Conservation (phyloP, 108 stramenopile species). For the Aurantiochytrium sp. region DNA sequence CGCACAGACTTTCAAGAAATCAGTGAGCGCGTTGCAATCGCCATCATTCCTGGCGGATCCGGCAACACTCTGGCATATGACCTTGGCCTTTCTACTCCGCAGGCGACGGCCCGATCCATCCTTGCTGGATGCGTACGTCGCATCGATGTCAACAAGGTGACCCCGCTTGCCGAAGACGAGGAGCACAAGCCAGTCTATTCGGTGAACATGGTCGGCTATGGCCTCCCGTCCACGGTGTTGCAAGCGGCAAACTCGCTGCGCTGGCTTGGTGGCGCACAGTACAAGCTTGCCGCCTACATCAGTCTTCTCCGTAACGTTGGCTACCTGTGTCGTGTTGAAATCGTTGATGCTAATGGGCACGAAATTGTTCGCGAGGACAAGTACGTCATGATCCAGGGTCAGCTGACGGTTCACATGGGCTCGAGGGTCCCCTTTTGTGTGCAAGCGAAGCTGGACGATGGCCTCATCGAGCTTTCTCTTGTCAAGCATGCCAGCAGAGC, state of each 20-base stretch:
- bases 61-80: slow-evolving; percentile 22
- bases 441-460: slow-evolving; percentile 19
- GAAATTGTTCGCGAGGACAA: background rate
- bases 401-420: slow-evolving; percentile 23
- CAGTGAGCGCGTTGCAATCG: background rate
- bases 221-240: background rate
- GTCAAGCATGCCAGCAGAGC: background rate
- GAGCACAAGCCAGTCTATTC: background rate
- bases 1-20: background rate
- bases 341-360: background rate
- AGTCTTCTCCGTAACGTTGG: background rate
- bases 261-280: slow-evolving; percentile 15
- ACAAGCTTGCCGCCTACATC: slow-evolving; percentile 16
- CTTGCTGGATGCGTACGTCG: background rate
- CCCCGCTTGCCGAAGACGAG: background rate
- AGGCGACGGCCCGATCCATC: background rate
- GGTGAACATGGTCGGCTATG: slow-evolving; percentile 23
- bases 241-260: background rate
- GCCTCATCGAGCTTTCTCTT: background rate
- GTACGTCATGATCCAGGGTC: slow-evolving; percentile 21
- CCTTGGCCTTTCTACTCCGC: background rate
- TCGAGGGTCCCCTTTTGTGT: background rate
- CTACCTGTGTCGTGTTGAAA: background rate
- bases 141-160: background rate
- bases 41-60: slow-evolving; percentile 15